Conservation (phyloP, 768 basidiomycete genomes). For the Filobasidium floriforme region DNA sequence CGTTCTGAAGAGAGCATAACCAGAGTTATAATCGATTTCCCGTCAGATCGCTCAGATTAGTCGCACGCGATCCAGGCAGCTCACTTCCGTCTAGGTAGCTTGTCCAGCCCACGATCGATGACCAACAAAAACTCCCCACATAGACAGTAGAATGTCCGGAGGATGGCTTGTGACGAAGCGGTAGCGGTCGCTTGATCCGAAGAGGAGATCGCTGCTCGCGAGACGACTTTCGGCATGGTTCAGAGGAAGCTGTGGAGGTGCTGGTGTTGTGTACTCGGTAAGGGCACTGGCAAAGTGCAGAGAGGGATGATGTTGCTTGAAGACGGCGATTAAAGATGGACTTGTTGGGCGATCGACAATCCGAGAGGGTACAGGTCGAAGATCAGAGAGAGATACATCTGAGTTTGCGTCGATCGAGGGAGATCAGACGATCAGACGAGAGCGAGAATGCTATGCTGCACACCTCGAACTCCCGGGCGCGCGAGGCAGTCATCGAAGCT, state of each 20-base stretch:
- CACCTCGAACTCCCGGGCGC: too few relatives aligned
- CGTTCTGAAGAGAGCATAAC: slow-evolving; percentile 50
- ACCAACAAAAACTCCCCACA: slow-evolving; percentile 47
- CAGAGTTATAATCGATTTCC: neutral
- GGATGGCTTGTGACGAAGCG: slow-evolving; percentile 41
- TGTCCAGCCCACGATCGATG: slow-evolving; percentile 42
- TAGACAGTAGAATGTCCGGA: slow-evolving; percentile 45
- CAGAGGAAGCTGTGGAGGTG: too few relatives aligned
- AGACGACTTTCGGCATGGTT: slow-evolving; percentile 83
- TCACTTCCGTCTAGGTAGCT: slow-evolving; percentile 41
- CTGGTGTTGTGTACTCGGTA: neutral
- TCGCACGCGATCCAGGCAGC: slow-evolving; percentile 48
- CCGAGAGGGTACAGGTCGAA: too few relatives aligned
- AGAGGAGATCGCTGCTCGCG: slow-evolving; percentile 77
- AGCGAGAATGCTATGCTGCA: too few relatives aligned
- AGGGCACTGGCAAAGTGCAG: neutral
- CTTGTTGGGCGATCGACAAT: too few relatives aligned
- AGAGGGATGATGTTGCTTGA: neutral
- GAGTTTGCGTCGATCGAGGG: slow-evolving; percentile 81
- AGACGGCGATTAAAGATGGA: too few relatives aligned
- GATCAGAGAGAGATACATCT: slow-evolving; percentile 85
- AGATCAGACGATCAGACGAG: slow-evolving; percentile 72
- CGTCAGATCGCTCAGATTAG: slow-evolving; percentile 49
- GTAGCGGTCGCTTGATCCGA: slow-evolving; percentile 52
- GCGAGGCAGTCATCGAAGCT: too few relatives aligned